Conservation (phyloP, 2,329 filamentous ascomycete genomes). For the Mycocentrospora acerina region DNA sequence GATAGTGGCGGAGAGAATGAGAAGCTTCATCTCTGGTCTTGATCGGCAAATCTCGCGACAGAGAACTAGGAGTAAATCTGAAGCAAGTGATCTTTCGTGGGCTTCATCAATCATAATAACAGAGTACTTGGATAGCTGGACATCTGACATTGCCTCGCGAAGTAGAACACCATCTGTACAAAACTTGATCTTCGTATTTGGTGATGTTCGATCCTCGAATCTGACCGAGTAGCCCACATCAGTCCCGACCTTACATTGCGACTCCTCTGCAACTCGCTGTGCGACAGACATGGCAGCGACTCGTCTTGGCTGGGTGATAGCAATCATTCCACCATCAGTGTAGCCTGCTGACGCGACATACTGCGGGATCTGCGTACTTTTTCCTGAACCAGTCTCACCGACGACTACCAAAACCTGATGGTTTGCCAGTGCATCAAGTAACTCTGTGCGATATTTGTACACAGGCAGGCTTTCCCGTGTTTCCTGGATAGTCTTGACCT, state of each 20-base stretch:
- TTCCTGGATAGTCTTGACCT: conserved; percentile 84
- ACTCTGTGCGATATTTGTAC: conserved; percentile 81
- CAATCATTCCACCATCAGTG: conserved; percentile 72
- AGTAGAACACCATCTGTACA: conserved; percentile 97
- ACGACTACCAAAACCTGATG: conserved; percentile 90
- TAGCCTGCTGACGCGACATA: conserved; percentile 72
- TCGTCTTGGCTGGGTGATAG: conserved; percentile 90
- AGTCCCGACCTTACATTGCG: conserved; percentile 83
- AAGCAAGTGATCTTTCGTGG: conserved; percentile 88
- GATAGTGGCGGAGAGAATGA: conserved; percentile 94
- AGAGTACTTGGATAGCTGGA: conserved; percentile 78
- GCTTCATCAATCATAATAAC: conserved; percentile 97
- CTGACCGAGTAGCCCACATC: conserved; percentile 95
- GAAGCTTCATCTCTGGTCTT: conserved; percentile 79
- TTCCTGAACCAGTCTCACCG: conserved; percentile 91
- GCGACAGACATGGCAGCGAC: conserved; percentile 98
- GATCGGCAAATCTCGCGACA: conserved; percentile 85
- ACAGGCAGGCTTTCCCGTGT: conserved; percentile 88
- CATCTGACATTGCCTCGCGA: conserved; percentile 85
- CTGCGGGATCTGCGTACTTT: conserved; percentile 93
- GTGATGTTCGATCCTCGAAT: conserved; percentile 79
- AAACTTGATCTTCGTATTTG: conserved; percentile 90
- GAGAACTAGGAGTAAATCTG: conserved; percentile 84
- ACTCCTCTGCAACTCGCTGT: conserved; percentile 92
- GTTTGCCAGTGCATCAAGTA: conserved; percentile 81